These are phyloP conservation scores for Pythium dissimile DNA, from an alignment of 352 stramenopile species.

Conservation along the genomic window DNA sequence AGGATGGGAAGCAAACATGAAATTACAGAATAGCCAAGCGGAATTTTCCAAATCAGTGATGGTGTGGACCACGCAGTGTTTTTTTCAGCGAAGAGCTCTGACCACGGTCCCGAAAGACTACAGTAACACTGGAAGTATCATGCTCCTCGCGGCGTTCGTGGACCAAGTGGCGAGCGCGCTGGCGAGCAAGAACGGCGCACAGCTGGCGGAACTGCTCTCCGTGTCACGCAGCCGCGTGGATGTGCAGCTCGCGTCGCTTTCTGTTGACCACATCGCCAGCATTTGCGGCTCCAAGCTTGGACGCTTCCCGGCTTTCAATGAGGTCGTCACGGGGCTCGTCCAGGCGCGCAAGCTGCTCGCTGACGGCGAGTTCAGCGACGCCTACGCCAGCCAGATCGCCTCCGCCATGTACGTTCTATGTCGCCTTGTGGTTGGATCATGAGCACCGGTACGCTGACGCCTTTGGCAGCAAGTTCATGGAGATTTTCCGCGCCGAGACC, in stretches of 20 bases:
- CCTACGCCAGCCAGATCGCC: conserved; percentile 63
- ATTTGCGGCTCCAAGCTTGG: conserved; percentile 52
- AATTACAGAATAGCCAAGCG: conserved; percentile 9
- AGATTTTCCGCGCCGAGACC: conserved; percentile 77
- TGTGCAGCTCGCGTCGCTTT: conserved; percentile 45
- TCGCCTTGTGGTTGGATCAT: not conserved
- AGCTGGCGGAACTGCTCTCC: conserved; percentile 53
- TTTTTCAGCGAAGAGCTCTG: not conserved
- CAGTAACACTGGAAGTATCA: conserved; percentile 11
- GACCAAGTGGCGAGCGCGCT: conserved; percentile 57
- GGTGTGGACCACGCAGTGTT: conserved; percentile 10
- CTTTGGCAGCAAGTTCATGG: conserved; percentile 88
- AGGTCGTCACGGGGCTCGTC: conserved; percentile 61
- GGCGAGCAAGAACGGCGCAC: conserved; percentile 36
- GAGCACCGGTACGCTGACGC: no score
- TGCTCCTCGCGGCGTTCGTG: conserved; percentile 62
- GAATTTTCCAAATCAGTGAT: not conserved
- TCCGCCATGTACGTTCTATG: conserved; percentile 53
- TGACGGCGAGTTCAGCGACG: conserved; percentile 39
- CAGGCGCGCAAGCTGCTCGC: conserved; percentile 61
- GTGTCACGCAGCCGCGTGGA: conserved; percentile 27
- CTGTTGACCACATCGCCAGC: conserved; percentile 45
- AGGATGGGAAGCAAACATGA: not conserved
- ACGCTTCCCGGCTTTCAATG: conserved; percentile 47
- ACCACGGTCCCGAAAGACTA: not conserved